Conservation (phyloP, 2,329 filamentous ascomycete species). For the Sphaerulina musiva region DNA sequence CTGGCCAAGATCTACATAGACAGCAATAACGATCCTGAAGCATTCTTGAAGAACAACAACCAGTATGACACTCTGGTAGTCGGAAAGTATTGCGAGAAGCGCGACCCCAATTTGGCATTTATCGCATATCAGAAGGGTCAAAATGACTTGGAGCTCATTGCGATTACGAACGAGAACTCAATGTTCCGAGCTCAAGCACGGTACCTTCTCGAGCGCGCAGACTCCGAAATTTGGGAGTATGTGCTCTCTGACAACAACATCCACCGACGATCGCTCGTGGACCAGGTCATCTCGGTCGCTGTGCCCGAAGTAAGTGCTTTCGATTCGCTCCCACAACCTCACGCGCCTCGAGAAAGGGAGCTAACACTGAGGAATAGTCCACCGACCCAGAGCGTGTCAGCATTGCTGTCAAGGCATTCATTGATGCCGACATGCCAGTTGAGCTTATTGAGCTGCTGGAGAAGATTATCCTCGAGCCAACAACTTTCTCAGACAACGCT, state of each 20-base stretch:
- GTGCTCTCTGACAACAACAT: conserved; percentile 94
- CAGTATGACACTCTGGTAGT: conserved; percentile 88
- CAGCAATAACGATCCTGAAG: conserved; percentile 95
- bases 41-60: conserved; percentile 95
- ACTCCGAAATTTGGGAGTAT: conserved; percentile 87
- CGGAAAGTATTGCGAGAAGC: conserved; percentile 98
- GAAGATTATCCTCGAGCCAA: conserved; percentile 99
- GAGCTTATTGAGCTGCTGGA: conserved; percentile 96
- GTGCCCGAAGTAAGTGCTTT: conserved; percentile 43
- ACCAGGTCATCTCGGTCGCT: conserved; percentile 92
- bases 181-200: conserved; percentile 99
- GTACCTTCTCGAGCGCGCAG: conserved; percentile 85
- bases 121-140: conserved; percentile 95
- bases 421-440: conserved; percentile 80
- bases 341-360: not conserved
- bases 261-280: conserved; percentile 84
- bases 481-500: conserved; percentile 93
- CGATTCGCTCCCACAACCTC: not conserved
- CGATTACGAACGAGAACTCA: conserved; percentile 97
- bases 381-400: conserved; percentile 92
- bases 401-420: conserved; percentile 86
- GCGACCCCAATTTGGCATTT: conserved; percentile 89
- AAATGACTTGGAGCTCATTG: conserved; percentile 94
- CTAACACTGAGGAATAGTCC: conserved; percentile 57
- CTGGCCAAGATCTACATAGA: conserved; percentile 99